Conservation (phyloP, 1,284 basidiomycete species). For the Naganishia sp. region DNA sequence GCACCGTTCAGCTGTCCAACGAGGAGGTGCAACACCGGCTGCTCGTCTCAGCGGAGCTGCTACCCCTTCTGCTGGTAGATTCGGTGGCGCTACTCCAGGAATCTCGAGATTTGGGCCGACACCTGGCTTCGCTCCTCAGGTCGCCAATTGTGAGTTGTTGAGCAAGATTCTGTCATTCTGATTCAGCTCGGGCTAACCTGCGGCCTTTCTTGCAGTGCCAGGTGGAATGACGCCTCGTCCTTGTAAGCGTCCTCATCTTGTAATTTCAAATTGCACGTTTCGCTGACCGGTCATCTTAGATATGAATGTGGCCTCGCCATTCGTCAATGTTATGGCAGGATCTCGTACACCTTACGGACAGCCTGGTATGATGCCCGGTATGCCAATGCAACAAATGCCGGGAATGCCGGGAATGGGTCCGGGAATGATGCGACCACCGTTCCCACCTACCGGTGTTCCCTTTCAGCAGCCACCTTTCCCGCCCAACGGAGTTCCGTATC, state of each 20-base stretch:
- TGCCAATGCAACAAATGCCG: neutral
- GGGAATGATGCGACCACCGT: constrained; percentile 10
- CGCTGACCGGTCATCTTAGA: neutral
- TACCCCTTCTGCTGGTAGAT: constrained; percentile 7
- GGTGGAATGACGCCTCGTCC: constrained; percentile 25
- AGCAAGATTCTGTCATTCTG: too few species aligned
- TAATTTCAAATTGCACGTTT: neutral
- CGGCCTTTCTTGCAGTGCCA: neutral
- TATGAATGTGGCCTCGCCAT: constrained; percentile 21
- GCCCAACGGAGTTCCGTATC: constrained; percentile 11
- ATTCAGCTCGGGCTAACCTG: neutral
- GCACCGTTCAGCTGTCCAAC: constrained; percentile 20
- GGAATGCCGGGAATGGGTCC: constrained; percentile 5
- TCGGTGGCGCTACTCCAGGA: constrained; percentile 11
- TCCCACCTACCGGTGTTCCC: constrained; percentile 14
- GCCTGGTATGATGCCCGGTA: constrained; percentile 5
- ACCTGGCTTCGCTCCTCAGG: constrained; percentile 18
- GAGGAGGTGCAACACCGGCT: constrained; percentile 14
- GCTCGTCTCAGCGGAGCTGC: constrained; percentile 4
- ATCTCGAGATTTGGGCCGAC: constrained; percentile 12
- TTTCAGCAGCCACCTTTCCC: constrained; percentile 21
- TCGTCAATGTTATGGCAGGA: constrained; percentile 13
- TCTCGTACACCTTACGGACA: constrained; percentile 23
- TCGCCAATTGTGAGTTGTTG: constrained; percentile 2
- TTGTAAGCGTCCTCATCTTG: neutral